Percentiles rank a stretch among this genome's conserved stretches.
Evolutionary conservation across 2,329 filamentous ascomycete genomes (phyloP).

Genomic region (Hypocreales sp.): DNA sequence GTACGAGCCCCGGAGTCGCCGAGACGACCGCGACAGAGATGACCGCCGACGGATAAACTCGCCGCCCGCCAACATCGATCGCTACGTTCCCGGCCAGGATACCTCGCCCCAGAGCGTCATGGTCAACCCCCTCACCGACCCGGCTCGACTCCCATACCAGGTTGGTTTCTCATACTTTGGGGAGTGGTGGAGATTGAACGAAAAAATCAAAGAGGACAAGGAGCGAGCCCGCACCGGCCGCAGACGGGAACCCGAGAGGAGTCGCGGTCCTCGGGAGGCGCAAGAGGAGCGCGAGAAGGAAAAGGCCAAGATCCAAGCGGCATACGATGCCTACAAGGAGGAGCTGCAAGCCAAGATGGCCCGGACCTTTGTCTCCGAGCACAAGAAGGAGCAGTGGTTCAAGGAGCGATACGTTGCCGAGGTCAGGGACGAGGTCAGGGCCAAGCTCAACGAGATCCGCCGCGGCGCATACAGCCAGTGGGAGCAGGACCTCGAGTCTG

Average conservation of each 20-base stretch:
- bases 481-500: constrained; percentile 73
- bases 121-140: constrained; percentile 56
- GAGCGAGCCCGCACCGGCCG: constrained; percentile 56
- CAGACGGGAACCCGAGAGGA: constrained; percentile 46
- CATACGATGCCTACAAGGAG: constrained; percentile 53
- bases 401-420: constrained; percentile 84
- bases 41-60: constrained; percentile 47
- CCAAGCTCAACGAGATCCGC: constrained; percentile 66
- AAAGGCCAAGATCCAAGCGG: constrained; percentile 59
- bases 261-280: constrained; percentile 47
- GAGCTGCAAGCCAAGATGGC: constrained; percentile 67
- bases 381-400: constrained; percentile 97
- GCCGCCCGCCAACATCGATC: constrained; percentile 60
- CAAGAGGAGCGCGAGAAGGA: constrained; percentile 67
- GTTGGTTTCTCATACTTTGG: constrained; percentile 77
- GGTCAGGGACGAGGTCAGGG: constrained; percentile 58
- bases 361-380: constrained; percentile 73
- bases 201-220: constrained; percentile 69
- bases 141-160: constrained; percentile 58
- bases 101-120: constrained; percentile 25
- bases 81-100: constrained; percentile 68
- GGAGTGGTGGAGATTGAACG: constrained; percentile 75
- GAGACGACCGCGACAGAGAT: constrained; percentile 52
- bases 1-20: constrained; percentile 56
- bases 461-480: constrained; percentile 69